These are phyloP conservation scores for Auriscalpium vulgare DNA, from an alignment of 768 basidiomycete genomes.

Conservation along the genomic window DNA sequence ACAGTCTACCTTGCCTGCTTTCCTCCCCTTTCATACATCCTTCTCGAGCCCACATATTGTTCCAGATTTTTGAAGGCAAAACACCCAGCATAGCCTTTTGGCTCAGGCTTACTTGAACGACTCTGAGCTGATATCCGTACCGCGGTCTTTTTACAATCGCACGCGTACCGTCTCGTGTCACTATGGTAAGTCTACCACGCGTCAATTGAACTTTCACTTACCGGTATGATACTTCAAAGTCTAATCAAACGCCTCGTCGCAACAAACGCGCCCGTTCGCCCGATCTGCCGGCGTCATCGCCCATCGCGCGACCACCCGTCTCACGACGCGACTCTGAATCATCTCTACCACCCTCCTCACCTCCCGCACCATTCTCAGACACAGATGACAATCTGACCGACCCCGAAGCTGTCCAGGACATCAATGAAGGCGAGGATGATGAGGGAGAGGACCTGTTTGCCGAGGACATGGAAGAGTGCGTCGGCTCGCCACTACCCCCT, in stretches of 20 bases:
- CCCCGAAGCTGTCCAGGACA: constrained; percentile 54
- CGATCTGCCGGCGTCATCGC: constrained; percentile 25
- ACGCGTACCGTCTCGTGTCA: too few species aligned
- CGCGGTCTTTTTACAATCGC: too few species aligned
- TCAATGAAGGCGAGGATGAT: constrained; percentile 68
- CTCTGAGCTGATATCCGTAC: too few species aligned
- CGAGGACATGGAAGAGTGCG: constrained; percentile 67
- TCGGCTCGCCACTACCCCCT: constrained; percentile 7
- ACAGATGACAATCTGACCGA: constrained; percentile 77
- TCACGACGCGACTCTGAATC: constrained; percentile 43
- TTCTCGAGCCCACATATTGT: too few species aligned
- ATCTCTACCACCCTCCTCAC: constrained; percentile 70
- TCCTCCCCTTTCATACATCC: background rate
- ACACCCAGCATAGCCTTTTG: too few species aligned
- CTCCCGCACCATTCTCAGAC: constrained; percentile 77
- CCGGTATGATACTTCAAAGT: background rate
- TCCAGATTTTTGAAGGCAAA: too few species aligned
- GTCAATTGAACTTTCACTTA: background rate
- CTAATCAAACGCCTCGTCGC: constrained; percentile 14
- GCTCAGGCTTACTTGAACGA: too few species aligned
- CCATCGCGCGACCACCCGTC: constrained; percentile 33
- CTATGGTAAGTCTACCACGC: background rate
- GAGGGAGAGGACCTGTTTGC: constrained; percentile 92
- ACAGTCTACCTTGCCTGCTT: background rate
- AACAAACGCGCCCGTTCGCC: constrained; percentile 16